These are phyloP conservation scores for Arthrobotrys megalospora DNA, from an alignment of 2,329 filamentous ascomycete genomes.

Conservation along the genomic window DNA sequence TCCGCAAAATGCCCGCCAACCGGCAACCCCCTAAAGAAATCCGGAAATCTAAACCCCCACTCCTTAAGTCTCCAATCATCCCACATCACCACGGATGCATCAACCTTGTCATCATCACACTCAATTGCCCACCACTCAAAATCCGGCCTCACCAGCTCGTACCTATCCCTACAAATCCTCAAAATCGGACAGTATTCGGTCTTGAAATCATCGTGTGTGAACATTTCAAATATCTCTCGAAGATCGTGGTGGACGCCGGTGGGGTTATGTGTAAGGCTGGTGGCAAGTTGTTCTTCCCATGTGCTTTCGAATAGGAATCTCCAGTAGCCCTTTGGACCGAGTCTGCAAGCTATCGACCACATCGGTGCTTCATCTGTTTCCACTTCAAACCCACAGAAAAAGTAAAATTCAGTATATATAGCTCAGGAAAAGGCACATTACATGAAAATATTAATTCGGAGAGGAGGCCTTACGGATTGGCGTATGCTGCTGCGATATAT, in stretches of 20 bases:
- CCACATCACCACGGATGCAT: slow-evolving; percentile 22
- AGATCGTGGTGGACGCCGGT: neutral
- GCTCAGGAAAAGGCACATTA: too few relatives aligned
- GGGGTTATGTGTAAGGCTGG: neutral
- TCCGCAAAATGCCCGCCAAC: neutral
- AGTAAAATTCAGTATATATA: too few relatives aligned
- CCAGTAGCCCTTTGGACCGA: slow-evolving; percentile 18
- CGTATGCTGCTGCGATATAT: neutral
- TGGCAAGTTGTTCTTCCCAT: neutral
- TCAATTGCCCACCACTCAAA: neutral
- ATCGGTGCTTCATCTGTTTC: neutral
- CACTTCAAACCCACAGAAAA: neutral
- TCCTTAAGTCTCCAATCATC: slow-evolving; percentile 41
- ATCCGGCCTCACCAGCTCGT: neutral
- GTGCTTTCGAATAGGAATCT: slow-evolving; percentile 19
- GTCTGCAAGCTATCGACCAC: slow-evolving; percentile 5
- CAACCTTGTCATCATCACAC: neutral
- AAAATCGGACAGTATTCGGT: slow-evolving; percentile 6
- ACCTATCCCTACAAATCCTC: slow-evolving; percentile 8
- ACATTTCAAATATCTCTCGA: neutral
- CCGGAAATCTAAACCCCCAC: slow-evolving; percentile 29
- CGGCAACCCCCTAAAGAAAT: neutral
- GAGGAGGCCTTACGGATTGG: neutral
- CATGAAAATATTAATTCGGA: too few relatives aligned
- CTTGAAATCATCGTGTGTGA: neutral